Percentiles rank a stretch among this genome's conserved stretches.
phyloP scores from a whole-genome alignment of 371 early-diverging fungal genomes.

The Lichtheimia ramosa region DNA sequence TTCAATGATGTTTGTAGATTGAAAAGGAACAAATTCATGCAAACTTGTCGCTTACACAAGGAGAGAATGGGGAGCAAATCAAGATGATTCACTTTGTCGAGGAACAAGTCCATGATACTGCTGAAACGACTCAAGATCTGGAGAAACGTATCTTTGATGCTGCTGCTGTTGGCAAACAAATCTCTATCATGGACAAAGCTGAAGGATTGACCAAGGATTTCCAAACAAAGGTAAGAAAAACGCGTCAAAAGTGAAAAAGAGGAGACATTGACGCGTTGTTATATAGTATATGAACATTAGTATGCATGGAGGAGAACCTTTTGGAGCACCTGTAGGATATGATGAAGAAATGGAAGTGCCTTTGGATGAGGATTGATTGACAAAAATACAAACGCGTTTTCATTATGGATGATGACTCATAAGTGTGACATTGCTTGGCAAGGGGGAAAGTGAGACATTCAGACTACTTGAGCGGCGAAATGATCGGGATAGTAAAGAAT shows the following conservation, averaged over 20 bases:
- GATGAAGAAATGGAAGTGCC: conserved; percentile 45
- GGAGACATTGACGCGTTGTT: conserved; percentile 7
- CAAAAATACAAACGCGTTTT: neutral
- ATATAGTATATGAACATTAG: conserved; percentile 41
- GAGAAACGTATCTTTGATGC: conserved; percentile 51
- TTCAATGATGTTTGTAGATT: conserved; percentile 31
- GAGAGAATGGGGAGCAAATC: conserved; percentile 15
- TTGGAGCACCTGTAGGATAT: conserved; percentile 18
- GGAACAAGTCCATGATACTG: conserved; percentile 45
- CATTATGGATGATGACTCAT: no score
- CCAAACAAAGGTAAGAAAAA: conserved; percentile 42
- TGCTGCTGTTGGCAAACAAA: conserved; percentile 33
- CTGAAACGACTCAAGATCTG: conserved; percentile 27
- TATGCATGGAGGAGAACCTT: conserved; percentile 23
- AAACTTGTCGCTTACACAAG: conserved; percentile 47
- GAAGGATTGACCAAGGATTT: conserved; percentile 57
- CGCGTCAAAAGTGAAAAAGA: neutral
- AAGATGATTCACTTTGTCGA: conserved; percentile 77
- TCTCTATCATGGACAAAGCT: conserved; percentile 43
- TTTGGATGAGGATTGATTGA: conserved; percentile 30
- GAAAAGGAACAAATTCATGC: conserved; percentile 62
- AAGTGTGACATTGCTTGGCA: no score
- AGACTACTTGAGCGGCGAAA: no score
- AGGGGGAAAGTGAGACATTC: no score
- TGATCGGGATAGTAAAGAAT: no score